A percentile compares a stretch with the other conserved stretches of the same genome.
phyloP scores from a whole-genome alignment of 176 grass and related monocot species.

The Aegilops bicornis region DNA sequence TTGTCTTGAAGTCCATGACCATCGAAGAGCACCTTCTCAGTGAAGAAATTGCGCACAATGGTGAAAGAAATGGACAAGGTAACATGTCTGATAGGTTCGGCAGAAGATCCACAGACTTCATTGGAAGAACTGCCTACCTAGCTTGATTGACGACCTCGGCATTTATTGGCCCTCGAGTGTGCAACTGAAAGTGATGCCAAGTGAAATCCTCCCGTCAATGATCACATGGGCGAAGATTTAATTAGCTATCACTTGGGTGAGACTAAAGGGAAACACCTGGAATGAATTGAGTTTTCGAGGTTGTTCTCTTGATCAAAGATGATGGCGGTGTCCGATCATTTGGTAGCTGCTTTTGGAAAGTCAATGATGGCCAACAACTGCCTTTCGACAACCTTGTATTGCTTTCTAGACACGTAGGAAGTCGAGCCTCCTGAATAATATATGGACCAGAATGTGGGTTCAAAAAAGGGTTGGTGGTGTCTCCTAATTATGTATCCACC shows the following conservation, averaged over 20 bases:
- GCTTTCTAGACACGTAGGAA: neutral
- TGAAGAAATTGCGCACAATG: neutral
- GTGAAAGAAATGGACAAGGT: neutral
- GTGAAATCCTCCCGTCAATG: neutral
- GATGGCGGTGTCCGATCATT: neutral
- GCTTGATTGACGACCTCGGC: neutral
- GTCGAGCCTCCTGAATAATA: neutral
- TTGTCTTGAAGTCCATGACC: neutral
- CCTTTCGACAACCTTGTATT: neutral
- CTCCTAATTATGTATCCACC: neutral
- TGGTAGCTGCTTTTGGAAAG: neutral
- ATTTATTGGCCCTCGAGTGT: neutral
- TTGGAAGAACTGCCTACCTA: neutral
- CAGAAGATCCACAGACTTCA: neutral
- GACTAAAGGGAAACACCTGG: neutral
- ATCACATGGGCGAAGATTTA: neutral
- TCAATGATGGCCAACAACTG: neutral
- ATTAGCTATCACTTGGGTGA: neutral
- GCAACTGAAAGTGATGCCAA: neutral
- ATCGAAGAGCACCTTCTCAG: neutral
- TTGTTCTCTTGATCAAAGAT: neutral
- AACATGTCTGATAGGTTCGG: neutral
- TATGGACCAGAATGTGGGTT: neutral
- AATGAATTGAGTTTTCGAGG: neutral
- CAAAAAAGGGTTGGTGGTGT: neutral